A percentile compares a stretch with the other conserved stretches of the same genome.
These are phyloP conservation scores for Rubroboletus satanas DNA, from an alignment of 768 basidiomycete species.

Conservation along the genomic window DNA sequence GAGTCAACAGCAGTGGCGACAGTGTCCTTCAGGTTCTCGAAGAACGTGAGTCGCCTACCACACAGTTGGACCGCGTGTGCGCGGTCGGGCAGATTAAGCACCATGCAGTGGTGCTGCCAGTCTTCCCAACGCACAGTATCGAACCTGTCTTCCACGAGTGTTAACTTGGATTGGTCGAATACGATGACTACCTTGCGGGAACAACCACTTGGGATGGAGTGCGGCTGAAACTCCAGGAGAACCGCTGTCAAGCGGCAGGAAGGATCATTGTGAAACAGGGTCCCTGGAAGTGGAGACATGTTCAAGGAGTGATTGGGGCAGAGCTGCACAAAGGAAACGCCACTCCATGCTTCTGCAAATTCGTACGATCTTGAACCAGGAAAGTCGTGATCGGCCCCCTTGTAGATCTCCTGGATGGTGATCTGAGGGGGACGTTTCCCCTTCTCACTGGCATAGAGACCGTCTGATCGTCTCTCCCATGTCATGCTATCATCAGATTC, in stretches of 20 bases:
- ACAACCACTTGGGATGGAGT: conserved; percentile 32
- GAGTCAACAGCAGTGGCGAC: conserved; percentile 5
- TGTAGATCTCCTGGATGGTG: conserved; percentile 21
- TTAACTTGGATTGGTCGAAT: conserved; percentile 51
- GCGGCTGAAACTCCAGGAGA: conserved; percentile 41
- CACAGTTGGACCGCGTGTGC: conserved; percentile 29
- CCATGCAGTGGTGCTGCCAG: conserved; percentile 43
- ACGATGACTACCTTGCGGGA: conserved; percentile 46
- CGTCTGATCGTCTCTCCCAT: conserved; percentile 31
- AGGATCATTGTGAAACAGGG: conserved; percentile 58
- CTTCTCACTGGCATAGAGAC: conserved; percentile 29
- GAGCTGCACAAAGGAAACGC: conserved; percentile 43
- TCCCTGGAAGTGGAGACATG: conserved; percentile 34
- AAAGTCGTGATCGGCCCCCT: conserved; percentile 5
- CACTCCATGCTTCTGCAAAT: conserved; percentile 50
- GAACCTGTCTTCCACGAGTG: conserved; percentile 40
- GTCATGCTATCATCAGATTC: conserved; percentile 28
- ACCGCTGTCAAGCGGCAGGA: conserved; percentile 44
- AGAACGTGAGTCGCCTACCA: conserved; percentile 30
- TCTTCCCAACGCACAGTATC: conserved; percentile 50
- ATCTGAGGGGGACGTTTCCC: conserved; percentile 32
- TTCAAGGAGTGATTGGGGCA: conserved; percentile 46
- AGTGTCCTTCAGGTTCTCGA: conserved; percentile 26
- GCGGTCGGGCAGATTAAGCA: conserved; percentile 32
- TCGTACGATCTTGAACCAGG: conserved; percentile 39